Evolutionary conservation across 2,329 filamentous ascomycete species (phyloP).

Genomic region (Fusarium sp.): DNA sequence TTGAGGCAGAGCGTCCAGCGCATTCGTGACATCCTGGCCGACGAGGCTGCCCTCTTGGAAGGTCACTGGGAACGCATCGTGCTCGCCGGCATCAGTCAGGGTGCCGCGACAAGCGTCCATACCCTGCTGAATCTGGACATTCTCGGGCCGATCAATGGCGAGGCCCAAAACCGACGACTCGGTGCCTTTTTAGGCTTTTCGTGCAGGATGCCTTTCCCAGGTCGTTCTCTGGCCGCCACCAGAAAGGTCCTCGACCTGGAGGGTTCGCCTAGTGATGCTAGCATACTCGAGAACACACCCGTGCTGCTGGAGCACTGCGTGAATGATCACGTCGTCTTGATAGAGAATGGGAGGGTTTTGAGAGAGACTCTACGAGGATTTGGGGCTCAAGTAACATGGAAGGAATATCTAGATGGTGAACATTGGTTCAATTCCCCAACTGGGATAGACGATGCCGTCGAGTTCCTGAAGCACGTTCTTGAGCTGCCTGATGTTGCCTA

Average conservation of each 20-base stretch:
- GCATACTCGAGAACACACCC: slow-evolving; percentile 56
- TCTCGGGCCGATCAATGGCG: slow-evolving; percentile 7
- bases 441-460: slow-evolving; percentile 56
- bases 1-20: slow-evolving; percentile 52
- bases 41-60: slow-evolving; percentile 52
- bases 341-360: slow-evolving; percentile 36
- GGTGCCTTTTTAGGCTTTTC: slow-evolving; percentile 55
- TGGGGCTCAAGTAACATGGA: slow-evolving; percentile 55
- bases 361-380: slow-evolving; percentile 50
- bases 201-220: slow-evolving; percentile 52
- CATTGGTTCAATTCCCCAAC: slow-evolving; percentile 59
- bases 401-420: slow-evolving; percentile 55
- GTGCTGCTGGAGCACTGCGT: slow-evolving; percentile 59
- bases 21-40: slow-evolving; percentile 48
- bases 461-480: slow-evolving; percentile 44
- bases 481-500: neutral
- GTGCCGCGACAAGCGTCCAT: slow-evolving; percentile 55
- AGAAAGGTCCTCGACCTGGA: slow-evolving; percentile 15
- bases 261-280: neutral
- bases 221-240: slow-evolving; percentile 46
- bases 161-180: slow-evolving; percentile 9
- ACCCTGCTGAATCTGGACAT: slow-evolving; percentile 52
- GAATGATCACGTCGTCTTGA: slow-evolving; percentile 56
- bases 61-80: slow-evolving; percentile 55
- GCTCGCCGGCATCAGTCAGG: slow-evolving; percentile 61